A percentile compares a stretch with the other conserved stretches of the same genome.
Evolutionary conservation across 129 eudicot genomes (phyloP).

Genomic region (Tagetes erecta): DNA sequence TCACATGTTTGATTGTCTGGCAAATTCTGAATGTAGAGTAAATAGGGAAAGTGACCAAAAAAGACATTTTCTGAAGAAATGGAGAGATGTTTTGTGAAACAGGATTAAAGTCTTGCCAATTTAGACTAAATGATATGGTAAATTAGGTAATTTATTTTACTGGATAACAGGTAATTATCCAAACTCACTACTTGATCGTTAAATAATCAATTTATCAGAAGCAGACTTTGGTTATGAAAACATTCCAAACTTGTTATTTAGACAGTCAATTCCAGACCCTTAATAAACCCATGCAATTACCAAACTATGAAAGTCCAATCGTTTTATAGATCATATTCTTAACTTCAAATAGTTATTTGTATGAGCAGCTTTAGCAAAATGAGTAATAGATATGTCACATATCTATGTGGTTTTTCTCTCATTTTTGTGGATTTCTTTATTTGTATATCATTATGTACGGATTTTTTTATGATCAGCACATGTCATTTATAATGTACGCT

Average conservation of each 20-base stretch:
- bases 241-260: neutral
- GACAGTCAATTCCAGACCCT: neutral
- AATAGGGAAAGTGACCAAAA: neutral
- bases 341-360: constrained; percentile 9
- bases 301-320: neutral
- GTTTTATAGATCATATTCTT: constrained; percentile 2
- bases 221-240: neutral
- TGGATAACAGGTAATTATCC: neutral
- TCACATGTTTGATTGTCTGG: constrained; percentile 6
- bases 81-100: neutral
- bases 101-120: neutral
- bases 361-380: neutral
- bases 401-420: neutral
- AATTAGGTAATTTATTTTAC: neutral
- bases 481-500: constrained; percentile 6
- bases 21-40: neutral
- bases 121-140: neutral
- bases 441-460: neutral
- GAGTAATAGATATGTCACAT: neutral
- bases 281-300: neutral
- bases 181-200: neutral
- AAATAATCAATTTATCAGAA: neutral
- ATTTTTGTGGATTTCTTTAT: neutral
- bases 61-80: neutral
- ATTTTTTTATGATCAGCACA: constrained; percentile 3